phyloP scores from a whole-genome alignment of 2,329 filamentous ascomycete genomes.

The Penicillium sp. region DNA sequence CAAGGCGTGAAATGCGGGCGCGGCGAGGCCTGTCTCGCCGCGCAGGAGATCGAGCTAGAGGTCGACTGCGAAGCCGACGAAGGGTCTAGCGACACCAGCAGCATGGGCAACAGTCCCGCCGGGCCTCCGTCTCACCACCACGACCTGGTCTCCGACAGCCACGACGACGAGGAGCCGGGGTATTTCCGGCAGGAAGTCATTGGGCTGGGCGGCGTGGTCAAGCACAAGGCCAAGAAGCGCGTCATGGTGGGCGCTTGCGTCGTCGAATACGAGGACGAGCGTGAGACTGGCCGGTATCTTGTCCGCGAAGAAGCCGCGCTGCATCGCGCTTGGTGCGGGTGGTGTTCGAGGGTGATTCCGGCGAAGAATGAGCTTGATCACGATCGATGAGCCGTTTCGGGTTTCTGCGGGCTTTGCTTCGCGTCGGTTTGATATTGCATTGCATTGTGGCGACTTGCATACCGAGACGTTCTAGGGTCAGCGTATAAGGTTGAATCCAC shows the following conservation, averaged over 20 bases:
- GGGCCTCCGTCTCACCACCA: conserved; percentile 26
- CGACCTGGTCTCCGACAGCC: conserved; percentile 23
- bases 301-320: conserved; percentile 66
- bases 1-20: conserved; percentile 85
- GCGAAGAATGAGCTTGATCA: conserved; percentile 13
- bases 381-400: not conserved
- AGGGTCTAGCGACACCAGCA: conserved; percentile 22
- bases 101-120: conserved; percentile 17
- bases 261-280: conserved; percentile 79
- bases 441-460: too few species aligned
- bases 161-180: conserved; percentile 55
- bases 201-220: conserved; percentile 82
- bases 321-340: conserved; percentile 82
- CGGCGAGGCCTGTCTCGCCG: conserved; percentile 71
- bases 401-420: not conserved
- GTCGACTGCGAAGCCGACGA: conserved; percentile 82
- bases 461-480: too few species aligned
- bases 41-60: conserved; percentile 75
- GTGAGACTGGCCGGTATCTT: conserved; percentile 62
- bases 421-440: not conserved
- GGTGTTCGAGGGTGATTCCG: conserved; percentile 77
- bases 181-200: conserved; percentile 87
- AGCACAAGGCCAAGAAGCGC: conserved; percentile 81
- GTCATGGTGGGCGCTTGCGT: conserved; percentile 80
- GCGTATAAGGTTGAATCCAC: too few species aligned